Percentiles rank a stretch among this genome's conserved stretches.
phyloP scores from a whole-genome alignment of 2,329 filamentous ascomycete species.

The Ophiostoma sp. region DNA sequence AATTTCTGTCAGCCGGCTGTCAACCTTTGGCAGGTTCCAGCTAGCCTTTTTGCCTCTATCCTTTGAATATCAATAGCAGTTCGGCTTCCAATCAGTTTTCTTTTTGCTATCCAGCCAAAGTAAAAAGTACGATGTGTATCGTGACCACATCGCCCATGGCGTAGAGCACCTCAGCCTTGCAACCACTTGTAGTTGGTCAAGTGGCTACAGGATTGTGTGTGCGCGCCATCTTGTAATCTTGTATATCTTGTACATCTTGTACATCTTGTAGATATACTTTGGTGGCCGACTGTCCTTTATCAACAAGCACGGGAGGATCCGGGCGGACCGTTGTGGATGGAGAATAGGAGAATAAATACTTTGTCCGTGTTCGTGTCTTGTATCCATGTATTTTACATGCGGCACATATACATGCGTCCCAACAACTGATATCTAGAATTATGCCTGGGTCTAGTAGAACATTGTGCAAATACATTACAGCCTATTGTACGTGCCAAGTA shows the following conservation, averaged over 20 bases:
- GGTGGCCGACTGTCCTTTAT: neutral
- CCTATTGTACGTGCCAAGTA: too few relatives aligned
- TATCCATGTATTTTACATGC: neutral
- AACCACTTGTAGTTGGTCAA: too few relatives aligned
- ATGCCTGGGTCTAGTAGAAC: too few relatives aligned
- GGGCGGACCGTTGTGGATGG: slow-evolving; percentile 7
- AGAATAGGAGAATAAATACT: neutral
- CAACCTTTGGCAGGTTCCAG: neutral
- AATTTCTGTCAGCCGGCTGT: neutral
- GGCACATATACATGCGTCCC: too few relatives aligned
- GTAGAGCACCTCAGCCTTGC: neutral
- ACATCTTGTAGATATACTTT: neutral
- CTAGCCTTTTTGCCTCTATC: neutral
- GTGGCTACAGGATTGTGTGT: too few relatives aligned
- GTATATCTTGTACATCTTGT: neutral
- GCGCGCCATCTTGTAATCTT: neutral
- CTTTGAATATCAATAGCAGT: neutral
- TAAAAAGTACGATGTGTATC: neutral
- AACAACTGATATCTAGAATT: too few relatives aligned
- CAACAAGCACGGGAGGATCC: slow-evolving; percentile 2
- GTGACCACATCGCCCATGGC: too few relatives aligned
- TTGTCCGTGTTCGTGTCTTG: neutral
- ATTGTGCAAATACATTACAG: too few relatives aligned
- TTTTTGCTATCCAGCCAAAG: too few relatives aligned
- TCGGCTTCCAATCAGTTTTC: slow-evolving; percentile 29